Conservation (phyloP, 179 eudicot genomes). For the Spinacia oleracea region DNA sequence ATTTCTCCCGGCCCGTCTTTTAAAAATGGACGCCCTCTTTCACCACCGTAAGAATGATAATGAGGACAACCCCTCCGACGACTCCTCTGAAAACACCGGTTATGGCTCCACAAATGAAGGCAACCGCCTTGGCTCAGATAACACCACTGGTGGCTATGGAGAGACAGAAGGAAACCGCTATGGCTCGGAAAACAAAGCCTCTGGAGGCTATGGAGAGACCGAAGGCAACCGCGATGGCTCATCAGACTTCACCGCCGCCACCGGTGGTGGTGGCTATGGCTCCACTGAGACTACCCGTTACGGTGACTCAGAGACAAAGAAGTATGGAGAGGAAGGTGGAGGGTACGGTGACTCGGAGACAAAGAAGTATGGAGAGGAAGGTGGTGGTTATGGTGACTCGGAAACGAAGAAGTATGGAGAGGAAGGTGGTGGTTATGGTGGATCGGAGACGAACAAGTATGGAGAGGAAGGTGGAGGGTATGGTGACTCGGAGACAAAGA, state of each 20-base stretch:
- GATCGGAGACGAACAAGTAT: too few species aligned
- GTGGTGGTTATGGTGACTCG: too few species aligned
- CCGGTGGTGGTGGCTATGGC: slow-evolving; percentile 18
- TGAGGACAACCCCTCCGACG: too few species aligned
- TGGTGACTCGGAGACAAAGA: too few species aligned
- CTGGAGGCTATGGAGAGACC: slow-evolving; percentile 21
- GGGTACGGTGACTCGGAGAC: slow-evolving; percentile 15
- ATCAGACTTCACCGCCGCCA: slow-evolving; percentile 7
- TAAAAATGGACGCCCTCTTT: slow-evolving; percentile 13
- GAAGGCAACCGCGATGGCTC: slow-evolving; percentile 17
- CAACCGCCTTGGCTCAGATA: slow-evolving; percentile 8
- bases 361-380: slow-evolving; percentile 17
- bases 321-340: too few species aligned
- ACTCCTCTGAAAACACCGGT: too few species aligned
- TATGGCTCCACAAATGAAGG: slow-evolving; percentile 22
- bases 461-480: too few species aligned
- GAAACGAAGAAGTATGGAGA: too few species aligned
- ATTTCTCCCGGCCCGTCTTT: background rate
- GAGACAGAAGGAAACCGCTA: slow-evolving; percentile 5
- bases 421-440: too few species aligned
- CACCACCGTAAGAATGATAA: slow-evolving; percentile 25
- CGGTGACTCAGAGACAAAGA: too few species aligned
- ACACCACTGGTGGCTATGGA: slow-evolving; percentile 9
- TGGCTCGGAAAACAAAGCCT: slow-evolving; percentile 7
- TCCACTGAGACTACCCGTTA: slow-evolving; percentile 12